Evolutionary conservation across 352 stramenopile genomes (phyloP).

Genomic region (Globisporangium spiculum): DNA sequence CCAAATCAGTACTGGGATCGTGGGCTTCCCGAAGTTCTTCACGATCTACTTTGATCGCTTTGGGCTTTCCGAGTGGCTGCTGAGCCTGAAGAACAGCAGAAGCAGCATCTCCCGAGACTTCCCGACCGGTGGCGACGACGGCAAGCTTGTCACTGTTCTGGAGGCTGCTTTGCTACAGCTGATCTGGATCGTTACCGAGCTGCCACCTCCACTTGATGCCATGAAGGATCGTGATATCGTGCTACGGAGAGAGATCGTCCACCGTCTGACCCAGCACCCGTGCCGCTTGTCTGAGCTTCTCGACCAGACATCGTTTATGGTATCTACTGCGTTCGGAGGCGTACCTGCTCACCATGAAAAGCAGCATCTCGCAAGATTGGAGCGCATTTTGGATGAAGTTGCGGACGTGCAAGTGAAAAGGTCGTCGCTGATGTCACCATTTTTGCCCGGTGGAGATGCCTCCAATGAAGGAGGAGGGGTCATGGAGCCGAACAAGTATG

Average conservation of each 20-base stretch:
- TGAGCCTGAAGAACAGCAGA: constrained; percentile 53
- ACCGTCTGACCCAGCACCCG: constrained; percentile 74
- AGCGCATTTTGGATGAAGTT: constrained; percentile 67
- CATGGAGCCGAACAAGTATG: constrained; percentile 77
- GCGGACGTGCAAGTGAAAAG: constrained; percentile 65
- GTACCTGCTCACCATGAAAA: constrained; percentile 61
- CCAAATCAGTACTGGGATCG: constrained; percentile 54
- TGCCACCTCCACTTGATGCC: constrained; percentile 59
- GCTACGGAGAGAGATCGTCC: constrained; percentile 86
- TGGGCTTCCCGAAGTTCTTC: constrained; percentile 71
- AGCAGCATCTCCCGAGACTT: constrained; percentile 47
- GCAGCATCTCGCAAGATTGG: constrained; percentile 58
- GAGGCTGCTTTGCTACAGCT: constrained; percentile 81
- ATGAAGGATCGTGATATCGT: constrained; percentile 61
- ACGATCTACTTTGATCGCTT: constrained; percentile 83
- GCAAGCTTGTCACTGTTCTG: constrained; percentile 65
- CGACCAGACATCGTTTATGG: constrained; percentile 77
- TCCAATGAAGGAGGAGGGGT: constrained; percentile 33
- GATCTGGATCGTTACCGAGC: constrained; percentile 85
- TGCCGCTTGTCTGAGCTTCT: constrained; percentile 71
- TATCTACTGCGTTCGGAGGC: constrained; percentile 62
- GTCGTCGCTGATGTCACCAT: constrained; percentile 30
- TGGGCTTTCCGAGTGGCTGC: constrained; percentile 69
- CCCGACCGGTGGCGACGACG: constrained; percentile 28
- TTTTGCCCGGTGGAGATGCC: constrained; percentile 31